These are phyloP conservation scores for Vitis hybrid DNA, from an alignment of 177 flowering plant species.

Conservation along the genomic window DNA sequence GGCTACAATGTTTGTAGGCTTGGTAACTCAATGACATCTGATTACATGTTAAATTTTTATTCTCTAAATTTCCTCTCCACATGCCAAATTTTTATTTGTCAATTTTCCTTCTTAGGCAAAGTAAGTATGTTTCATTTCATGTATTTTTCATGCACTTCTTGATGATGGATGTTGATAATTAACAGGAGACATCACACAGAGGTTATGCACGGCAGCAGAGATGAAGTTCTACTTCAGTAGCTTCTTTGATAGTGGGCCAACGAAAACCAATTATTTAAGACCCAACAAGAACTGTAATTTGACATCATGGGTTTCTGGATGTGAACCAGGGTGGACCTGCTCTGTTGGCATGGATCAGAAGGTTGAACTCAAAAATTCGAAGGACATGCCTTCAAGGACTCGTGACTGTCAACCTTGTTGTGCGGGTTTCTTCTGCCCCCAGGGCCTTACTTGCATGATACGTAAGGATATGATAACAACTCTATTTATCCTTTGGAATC, in stretches of 20 bases:
- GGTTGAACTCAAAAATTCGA: conserved; percentile 17
- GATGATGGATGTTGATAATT: conserved; percentile 5
- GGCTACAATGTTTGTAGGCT: background rate
- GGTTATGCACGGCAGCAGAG: conserved; percentile 38
- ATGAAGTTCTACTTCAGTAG: conserved; percentile 30
- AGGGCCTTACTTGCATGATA: conserved; percentile 46
- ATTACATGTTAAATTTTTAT: background rate
- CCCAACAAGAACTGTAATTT: conserved; percentile 39
- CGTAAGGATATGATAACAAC: conserved; percentile 30
- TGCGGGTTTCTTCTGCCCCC: conserved; percentile 49
- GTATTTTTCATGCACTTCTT: background rate
- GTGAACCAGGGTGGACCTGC: conserved; percentile 54
- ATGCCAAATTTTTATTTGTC: background rate
- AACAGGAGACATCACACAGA: conserved; percentile 25
- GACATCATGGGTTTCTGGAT: conserved; percentile 34
- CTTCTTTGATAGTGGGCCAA: conserved; percentile 13
- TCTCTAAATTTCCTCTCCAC: background rate
- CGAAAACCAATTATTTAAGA: conserved; percentile 10
- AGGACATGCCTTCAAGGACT: conserved; percentile 30
- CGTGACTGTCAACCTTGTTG: conserved; percentile 33
- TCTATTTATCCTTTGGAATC: background rate
- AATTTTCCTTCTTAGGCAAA: background rate
- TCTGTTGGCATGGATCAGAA: conserved; percentile 5
- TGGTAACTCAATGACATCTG: background rate
- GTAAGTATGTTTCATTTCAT: background rate